Evolutionary conservation across 495 filamentous ascomycete species (phyloP).

Genomic region (Thermothielavioides terrestris): DNA sequence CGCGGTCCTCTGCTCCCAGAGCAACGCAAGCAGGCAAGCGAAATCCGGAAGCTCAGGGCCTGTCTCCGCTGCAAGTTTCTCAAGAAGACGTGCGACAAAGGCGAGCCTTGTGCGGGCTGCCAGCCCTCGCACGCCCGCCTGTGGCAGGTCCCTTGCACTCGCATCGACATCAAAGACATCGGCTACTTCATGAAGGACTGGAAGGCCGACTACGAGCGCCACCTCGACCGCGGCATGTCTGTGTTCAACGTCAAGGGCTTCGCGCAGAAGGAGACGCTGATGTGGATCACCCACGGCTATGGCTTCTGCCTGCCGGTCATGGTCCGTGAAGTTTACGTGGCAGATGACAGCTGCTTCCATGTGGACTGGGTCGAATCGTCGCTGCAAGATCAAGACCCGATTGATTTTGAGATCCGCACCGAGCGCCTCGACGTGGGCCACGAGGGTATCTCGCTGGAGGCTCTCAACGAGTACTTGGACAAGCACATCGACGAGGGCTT

Average conservation of each 20-base stretch:
- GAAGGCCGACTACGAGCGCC: slow-evolving; percentile 89
- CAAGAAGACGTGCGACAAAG: slow-evolving; percentile 96
- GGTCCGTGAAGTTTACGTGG: slow-evolving; percentile 83
- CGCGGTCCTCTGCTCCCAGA: slow-evolving; percentile 85
- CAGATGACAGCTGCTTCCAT: slow-evolving; percentile 83
- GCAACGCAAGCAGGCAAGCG: slow-evolving; percentile 85
- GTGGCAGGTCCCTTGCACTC: slow-evolving; percentile 92
- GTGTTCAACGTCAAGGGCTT: slow-evolving; percentile 92
- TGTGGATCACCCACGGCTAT: slow-evolving; percentile 85
- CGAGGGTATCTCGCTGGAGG: slow-evolving; percentile 66
- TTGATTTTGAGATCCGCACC: slow-evolving; percentile 73
- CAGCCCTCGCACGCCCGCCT: slow-evolving; percentile 85
- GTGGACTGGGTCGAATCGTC: slow-evolving; percentile 82
- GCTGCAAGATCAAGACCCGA: slow-evolving; percentile 54
- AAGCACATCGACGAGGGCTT: slow-evolving; percentile 83
- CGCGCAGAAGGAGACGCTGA: slow-evolving; percentile 63
- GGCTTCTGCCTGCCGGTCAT: slow-evolving; percentile 79
- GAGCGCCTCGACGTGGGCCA: slow-evolving; percentile 76
- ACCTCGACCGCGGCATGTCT: slow-evolving; percentile 75
- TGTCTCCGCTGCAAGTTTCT: slow-evolving; percentile 95
- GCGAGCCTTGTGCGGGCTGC: slow-evolving; percentile 86
- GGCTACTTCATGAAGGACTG: slow-evolving; percentile 97
- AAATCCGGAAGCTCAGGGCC: slow-evolving; percentile 85
- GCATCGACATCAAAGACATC: slow-evolving; percentile 95
- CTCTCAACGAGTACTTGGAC: slow-evolving; percentile 81